Evolutionary conservation across 2,329 filamentous ascomycete genomes (phyloP).

Genomic region (Fusarium sp.): DNA sequence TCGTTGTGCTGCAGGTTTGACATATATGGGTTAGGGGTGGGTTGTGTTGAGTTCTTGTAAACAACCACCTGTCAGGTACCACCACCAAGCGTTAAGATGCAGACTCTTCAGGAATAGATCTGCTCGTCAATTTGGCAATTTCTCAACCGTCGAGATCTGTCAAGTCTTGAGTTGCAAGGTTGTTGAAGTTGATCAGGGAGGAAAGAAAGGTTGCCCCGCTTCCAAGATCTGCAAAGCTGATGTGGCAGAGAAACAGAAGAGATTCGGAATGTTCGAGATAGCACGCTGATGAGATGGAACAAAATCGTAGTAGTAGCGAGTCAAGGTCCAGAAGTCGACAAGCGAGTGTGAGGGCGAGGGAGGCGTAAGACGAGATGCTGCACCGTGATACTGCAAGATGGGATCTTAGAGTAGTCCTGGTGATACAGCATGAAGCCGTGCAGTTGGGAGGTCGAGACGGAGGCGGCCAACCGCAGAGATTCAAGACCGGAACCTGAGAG

Average conservation of each 20-base stretch:
- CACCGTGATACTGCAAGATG: conserved; percentile 63
- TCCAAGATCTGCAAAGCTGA: conserved; percentile 40
- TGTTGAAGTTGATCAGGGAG: conserved; percentile 29
- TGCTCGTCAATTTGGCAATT: conserved; percentile 4
- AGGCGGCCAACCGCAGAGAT: conserved; percentile 61
- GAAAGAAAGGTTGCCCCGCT: conserved; percentile 38
- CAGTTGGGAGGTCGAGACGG: conserved; percentile 58
- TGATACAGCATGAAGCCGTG: conserved; percentile 64
- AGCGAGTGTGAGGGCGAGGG: conserved; percentile 52
- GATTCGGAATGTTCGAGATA: conserved; percentile 18
- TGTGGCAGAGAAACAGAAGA: conserved; percentile 34
- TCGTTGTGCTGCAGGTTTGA: conserved; percentile 11
- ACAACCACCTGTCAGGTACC: conserved; percentile 8
- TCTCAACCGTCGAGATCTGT: conserved; percentile 16
- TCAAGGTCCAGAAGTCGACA: conserved; percentile 38
- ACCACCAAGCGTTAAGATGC: conserved; percentile 1
- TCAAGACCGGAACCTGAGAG: conserved; percentile 49
- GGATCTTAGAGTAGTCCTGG: conserved; percentile 57
- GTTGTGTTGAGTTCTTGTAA: conserved; percentile 10
- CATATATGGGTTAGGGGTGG: conserved; percentile 7
- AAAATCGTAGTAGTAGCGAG: conserved; percentile 17
- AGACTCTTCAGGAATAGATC: background rate
- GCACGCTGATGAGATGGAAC: conserved; percentile 21
- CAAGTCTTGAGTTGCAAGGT: conserved; percentile 21
- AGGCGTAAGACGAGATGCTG: conserved; percentile 63